A percentile compares a stretch with the other conserved stretches of the same genome.
phyloP scores from a whole-genome alignment of 169 alveolate species.

The Perkinsus marinus region DNA sequence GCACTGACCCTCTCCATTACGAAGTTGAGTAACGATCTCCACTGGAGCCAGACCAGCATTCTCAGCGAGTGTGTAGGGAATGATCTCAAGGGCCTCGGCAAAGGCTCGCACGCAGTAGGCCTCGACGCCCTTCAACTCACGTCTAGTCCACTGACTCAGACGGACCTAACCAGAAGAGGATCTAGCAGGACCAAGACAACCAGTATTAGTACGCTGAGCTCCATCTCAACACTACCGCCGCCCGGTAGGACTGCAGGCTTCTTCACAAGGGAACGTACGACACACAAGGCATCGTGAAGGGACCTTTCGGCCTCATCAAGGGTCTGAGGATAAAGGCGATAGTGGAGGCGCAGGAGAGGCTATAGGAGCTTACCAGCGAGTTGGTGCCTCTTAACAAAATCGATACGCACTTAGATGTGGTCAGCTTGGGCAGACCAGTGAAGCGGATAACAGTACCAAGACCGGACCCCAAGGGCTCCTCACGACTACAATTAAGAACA shows the following conservation, averaged over 20 bases:
- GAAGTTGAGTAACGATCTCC: constrained; percentile 84
- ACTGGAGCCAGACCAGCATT: constrained; percentile 97
- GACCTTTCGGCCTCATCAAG: constrained; percentile 98
- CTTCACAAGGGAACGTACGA: constrained; percentile 90
- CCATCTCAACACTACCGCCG: constrained; percentile 98
- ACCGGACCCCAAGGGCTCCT: neutral
- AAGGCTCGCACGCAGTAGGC: constrained; percentile 85
- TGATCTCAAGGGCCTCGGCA: constrained; percentile 96
- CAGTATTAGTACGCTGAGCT: constrained; percentile 35
- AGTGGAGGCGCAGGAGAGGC: neutral
- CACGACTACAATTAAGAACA: constrained; percentile 13
- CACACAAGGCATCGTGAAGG: constrained; percentile 97
- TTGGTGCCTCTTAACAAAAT: constrained; percentile 92
- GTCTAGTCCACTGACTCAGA: constrained; percentile 2
- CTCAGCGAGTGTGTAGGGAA: constrained; percentile 99
- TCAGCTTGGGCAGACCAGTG: constrained; percentile 74
- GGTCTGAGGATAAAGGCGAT: constrained; percentile 33
- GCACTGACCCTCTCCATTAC: constrained; percentile 29
- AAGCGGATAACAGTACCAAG: constrained; percentile 21
- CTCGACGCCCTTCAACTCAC: constrained; percentile 77
- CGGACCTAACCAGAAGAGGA: neutral
- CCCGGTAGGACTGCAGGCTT: constrained; percentile 94
- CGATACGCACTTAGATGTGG: constrained; percentile 47
- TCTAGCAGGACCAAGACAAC: constrained; percentile 18
- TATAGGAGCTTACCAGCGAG: constrained; percentile 27